Conservation (phyloP, 1,284 basidiomycete species). For the Naganishia sp. region DNA sequence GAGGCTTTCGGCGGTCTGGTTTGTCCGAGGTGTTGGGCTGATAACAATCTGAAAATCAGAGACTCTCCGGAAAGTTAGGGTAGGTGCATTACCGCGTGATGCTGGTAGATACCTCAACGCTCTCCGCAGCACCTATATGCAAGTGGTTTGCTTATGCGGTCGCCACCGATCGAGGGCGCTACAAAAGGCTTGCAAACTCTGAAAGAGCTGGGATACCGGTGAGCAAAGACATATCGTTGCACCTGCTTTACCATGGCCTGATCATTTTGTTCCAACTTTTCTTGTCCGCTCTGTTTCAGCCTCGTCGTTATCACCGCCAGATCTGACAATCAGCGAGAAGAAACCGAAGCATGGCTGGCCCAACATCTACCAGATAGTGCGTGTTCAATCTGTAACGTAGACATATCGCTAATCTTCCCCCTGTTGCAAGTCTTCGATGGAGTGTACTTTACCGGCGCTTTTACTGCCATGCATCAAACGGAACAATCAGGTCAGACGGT, state of each 20-base stretch:
- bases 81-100: background rate
- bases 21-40: background rate
- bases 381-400: slow-evolving; percentile 59
- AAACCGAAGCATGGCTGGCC: slow-evolving; percentile 68
- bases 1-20: background rate
- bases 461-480: slow-evolving; percentile 53
- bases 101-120: background rate
- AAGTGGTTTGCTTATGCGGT: slow-evolving; percentile 60
- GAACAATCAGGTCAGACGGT: slow-evolving; percentile 16
- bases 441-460: slow-evolving; percentile 74
- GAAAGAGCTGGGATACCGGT: slow-evolving; percentile 64
- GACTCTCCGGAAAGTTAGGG: slow-evolving; percentile 62
- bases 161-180: slow-evolving; percentile 66
- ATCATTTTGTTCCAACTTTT: no score
- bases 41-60: slow-evolving; percentile 42
- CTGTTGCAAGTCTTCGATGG: slow-evolving; percentile 62
- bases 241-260: background rate
- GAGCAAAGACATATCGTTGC: slow-evolving; percentile 43
- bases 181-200: slow-evolving; percentile 62
- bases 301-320: slow-evolving; percentile 72
- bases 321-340: slow-evolving; percentile 59
- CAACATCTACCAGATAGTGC: slow-evolving; percentile 64
- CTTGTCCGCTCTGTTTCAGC: slow-evolving; percentile 30
- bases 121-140: slow-evolving; percentile 59
- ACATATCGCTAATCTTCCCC: background rate